phyloP scores from a whole-genome alignment of 768 basidiomycete genomes.

The Hebeloma cylindrosporum region DNA sequence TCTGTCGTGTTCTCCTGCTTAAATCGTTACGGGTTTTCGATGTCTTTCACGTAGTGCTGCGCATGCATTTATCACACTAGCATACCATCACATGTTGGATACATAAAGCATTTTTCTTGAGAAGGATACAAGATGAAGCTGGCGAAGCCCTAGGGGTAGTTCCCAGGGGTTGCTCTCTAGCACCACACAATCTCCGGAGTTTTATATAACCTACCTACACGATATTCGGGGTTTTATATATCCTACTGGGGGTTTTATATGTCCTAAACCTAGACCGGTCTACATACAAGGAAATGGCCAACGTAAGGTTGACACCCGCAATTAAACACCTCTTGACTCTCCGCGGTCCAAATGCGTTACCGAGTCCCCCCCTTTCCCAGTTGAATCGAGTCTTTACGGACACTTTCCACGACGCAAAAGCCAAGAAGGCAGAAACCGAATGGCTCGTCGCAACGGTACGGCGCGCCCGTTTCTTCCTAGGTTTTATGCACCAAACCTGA shows the following conservation, averaged over 20 bases:
- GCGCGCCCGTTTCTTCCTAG: conserved; percentile 11
- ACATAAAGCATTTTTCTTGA: too few relatives aligned
- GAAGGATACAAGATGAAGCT: too few relatives aligned
- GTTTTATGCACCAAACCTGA: conserved; percentile 10
- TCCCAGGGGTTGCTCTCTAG: too few relatives aligned
- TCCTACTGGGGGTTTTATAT: too few relatives aligned
- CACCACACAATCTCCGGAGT: too few relatives aligned
- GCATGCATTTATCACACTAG: conserved; percentile 16
- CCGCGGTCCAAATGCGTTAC: conserved; percentile 60
- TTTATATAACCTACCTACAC: too few relatives aligned
- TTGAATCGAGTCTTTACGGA: conserved; percentile 56
- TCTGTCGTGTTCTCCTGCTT: conserved; percentile 18
- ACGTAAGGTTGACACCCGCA: conserved; percentile 50
- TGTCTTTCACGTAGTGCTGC: conserved; percentile 20
- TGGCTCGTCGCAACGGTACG: conserved; percentile 81
- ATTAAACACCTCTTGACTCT: conserved; percentile 74
- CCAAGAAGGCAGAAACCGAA: conserved; percentile 65
- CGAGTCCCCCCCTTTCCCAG: conserved; percentile 52
- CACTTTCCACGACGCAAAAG: conserved; percentile 66
- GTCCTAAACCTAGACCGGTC: too few relatives aligned
- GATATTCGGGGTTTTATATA: too few relatives aligned
- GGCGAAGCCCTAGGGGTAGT: too few relatives aligned
- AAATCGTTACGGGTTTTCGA: conserved; percentile 26
- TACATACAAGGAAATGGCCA: conserved; percentile 17
- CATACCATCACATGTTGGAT: too few relatives aligned